These are phyloP conservation scores for Coemansia biformis DNA, from an alignment of 192 early-diverging fungal genomes.

Conservation along the genomic window DNA sequence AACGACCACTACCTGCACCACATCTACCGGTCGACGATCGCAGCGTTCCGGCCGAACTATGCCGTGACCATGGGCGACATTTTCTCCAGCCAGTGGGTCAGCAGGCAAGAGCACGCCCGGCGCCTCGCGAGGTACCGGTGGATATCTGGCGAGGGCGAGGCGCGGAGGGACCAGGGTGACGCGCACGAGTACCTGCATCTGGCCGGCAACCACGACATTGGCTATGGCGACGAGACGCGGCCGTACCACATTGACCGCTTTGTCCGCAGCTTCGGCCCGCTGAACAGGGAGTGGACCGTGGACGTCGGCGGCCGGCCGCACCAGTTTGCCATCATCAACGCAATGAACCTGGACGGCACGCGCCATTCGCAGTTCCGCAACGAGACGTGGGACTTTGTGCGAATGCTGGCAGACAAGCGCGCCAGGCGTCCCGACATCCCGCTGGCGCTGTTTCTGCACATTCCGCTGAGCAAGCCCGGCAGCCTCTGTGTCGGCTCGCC, in stretches of 20 bases:
- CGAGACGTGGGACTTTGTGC: constrained; percentile 56
- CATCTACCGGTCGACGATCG: constrained; percentile 52
- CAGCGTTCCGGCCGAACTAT: constrained; percentile 50
- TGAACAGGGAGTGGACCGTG: constrained; percentile 40
- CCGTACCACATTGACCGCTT: constrained; percentile 51
- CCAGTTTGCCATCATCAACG: constrained; percentile 41
- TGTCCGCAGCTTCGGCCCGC: constrained; percentile 53
- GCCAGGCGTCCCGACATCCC: constrained; percentile 28
- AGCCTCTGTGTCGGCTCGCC: constrained; percentile 54
- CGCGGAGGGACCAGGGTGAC: constrained; percentile 4
- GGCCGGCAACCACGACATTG: constrained; percentile 66
- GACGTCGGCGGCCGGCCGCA: constrained; percentile 9
- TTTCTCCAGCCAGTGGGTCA: constrained; percentile 63
- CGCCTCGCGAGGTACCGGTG: constrained; percentile 55
- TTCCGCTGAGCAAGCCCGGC: constrained; percentile 56
- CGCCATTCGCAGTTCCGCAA: constrained; percentile 41
- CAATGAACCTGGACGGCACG: constrained; percentile 44
- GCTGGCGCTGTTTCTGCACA: constrained; percentile 56
- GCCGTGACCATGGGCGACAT: constrained; percentile 59
- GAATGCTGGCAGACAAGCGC: constrained; percentile 28
- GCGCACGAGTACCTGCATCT: constrained; percentile 43
- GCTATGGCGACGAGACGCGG: constrained; percentile 57
- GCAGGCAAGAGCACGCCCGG: constrained; percentile 51
- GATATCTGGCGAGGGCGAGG: constrained; percentile 48
- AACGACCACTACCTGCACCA: constrained; percentile 61